These are phyloP conservation scores for Metschnikowia orientalis DNA, from an alignment of 805 yeast species.

Conservation along the genomic window DNA sequence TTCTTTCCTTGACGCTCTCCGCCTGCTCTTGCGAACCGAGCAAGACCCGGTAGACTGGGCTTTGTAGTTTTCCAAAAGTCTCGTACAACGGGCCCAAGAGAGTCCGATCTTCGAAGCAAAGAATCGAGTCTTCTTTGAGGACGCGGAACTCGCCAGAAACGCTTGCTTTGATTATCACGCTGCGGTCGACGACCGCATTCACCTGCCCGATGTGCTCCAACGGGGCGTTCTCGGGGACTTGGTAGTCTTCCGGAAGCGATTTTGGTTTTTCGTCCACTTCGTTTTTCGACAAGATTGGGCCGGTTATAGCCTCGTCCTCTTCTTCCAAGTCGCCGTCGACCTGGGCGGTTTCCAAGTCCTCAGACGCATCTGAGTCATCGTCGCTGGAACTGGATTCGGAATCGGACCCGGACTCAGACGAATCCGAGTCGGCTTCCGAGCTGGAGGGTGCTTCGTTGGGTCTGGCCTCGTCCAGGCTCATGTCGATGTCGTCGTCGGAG, in stretches of 20 bases:
- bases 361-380: constrained; percentile 4
- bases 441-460: constrained; percentile 3
- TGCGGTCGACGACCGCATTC: constrained; percentile 63
- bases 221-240: constrained; percentile 54
- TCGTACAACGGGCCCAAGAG: constrained; percentile 78
- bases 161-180: constrained; percentile 66
- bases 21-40: constrained; percentile 51
- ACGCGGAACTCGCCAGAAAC: constrained; percentile 82
- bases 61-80: constrained; percentile 80
- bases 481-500: constrained; percentile 17
- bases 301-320: constrained; percentile 42
- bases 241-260: constrained; percentile 60
- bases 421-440: constrained; percentile 4
- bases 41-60: constrained; percentile 76
- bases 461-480: constrained; percentile 5
- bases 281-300: constrained; percentile 75
- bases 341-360: neutral
- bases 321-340: constrained; percentile 31
- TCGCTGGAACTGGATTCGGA: constrained; percentile 6
- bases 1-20: constrained; percentile 40
- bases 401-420: constrained; percentile 10
- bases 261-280: constrained; percentile 75
- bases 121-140: constrained; percentile 71
- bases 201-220: constrained; percentile 71
- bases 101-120: constrained; percentile 70